These are phyloP conservation scores for Talaromyces albobiverticillius DNA, from an alignment of 2,329 filamentous ascomycete genomes.

Conservation along the genomic window DNA sequence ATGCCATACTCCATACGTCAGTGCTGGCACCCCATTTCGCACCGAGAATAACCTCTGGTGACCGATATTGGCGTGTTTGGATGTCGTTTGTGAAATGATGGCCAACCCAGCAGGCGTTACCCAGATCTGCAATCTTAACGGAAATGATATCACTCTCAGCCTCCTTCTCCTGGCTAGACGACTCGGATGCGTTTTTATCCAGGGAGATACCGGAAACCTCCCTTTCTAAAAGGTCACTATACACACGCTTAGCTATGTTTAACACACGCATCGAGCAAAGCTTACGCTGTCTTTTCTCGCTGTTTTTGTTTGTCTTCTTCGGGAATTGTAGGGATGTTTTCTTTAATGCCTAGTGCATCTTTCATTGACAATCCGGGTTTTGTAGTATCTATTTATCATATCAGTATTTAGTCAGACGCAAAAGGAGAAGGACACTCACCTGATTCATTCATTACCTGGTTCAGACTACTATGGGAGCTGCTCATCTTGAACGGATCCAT, in stretches of 20 bases:
- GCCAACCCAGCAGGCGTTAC: slow-evolving; percentile 97
- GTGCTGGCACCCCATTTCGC: slow-evolving; percentile 99
- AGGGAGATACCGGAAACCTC: slow-evolving; percentile 94
- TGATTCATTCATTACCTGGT: slow-evolving; percentile 78
- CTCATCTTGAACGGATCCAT: slow-evolving; percentile 63
- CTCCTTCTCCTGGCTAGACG: slow-evolving; percentile 23
- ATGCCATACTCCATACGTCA: slow-evolving; percentile 99
- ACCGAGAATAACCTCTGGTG: slow-evolving; percentile 93
- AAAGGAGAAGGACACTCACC: slow-evolving; percentile 35
- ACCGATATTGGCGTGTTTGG: slow-evolving; percentile 94
- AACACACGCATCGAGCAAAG: slow-evolving; percentile 19
- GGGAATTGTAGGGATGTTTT: slow-evolving; percentile 24
- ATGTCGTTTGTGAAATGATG: slow-evolving; percentile 99
- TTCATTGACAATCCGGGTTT: slow-evolving; percentile 57
- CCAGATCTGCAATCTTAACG: slow-evolving; percentile 97
- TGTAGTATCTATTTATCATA: slow-evolving; percentile 48
- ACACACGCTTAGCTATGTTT: background rate
- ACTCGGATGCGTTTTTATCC: slow-evolving; percentile 62
- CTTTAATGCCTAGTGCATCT: slow-evolving; percentile 50
- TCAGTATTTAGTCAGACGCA: slow-evolving; percentile 45
- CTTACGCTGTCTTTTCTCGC: slow-evolving; percentile 91
- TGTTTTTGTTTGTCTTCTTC: slow-evolving; percentile 70
- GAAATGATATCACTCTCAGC: slow-evolving; percentile 73
- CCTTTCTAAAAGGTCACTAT: slow-evolving; percentile 82
- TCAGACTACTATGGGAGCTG: slow-evolving; percentile 71